Base-by-base conservation (phyloP, 176 grass and related monocot genomes). In the Carex littledalei region DNA sequence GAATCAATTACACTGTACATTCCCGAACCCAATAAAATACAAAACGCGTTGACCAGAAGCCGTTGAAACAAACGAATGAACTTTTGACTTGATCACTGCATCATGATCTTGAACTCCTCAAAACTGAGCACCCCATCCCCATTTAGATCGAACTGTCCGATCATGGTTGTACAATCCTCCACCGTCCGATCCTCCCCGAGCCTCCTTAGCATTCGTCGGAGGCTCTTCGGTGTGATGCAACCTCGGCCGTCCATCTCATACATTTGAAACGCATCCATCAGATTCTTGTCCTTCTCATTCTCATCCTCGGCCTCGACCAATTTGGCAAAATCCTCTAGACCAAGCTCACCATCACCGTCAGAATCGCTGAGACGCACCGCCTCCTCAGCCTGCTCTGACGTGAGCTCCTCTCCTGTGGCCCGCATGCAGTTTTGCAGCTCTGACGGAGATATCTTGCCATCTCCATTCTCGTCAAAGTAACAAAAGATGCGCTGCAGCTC, bases 211-310 rank as follows among this genome's bases (percentile, higher is more conserved):
- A 79, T 79, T 1, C 15, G 47, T 4, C 83, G 41, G 54, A 89
- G 83, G 63, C 87, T 89, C 52, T 54, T 74, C 8, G 82, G 63
- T 22, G 87, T 89, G 87, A 89, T 89, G 83, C 83, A 89, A 3
- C 87, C 71, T 26, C 45, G 34, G 5, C 53, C 83, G 13, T 52
- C 83, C 82, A 63, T 84, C 75, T 85, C 83, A 35, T 85, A 85
- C 83, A 89, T 69, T 12, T 20, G 52, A 79, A 85, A 89, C 3
- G 82, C 87, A 26, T 81, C 76, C 83, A 77, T 21, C 64, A 89
- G 45, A 66, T 18, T 81, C 76, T 61, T 70, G 26, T 63, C 75
- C 52, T 89, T 89, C 72, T 85, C 87, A 6, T 84, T n/a, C 16
- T 79, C 67, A 17, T 26, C 62, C 8, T 89, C 83, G 9, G 12